Evolutionary conservation across 139 green algal genomes (phyloP).

Genomic region (Marvania coccoides): DNA sequence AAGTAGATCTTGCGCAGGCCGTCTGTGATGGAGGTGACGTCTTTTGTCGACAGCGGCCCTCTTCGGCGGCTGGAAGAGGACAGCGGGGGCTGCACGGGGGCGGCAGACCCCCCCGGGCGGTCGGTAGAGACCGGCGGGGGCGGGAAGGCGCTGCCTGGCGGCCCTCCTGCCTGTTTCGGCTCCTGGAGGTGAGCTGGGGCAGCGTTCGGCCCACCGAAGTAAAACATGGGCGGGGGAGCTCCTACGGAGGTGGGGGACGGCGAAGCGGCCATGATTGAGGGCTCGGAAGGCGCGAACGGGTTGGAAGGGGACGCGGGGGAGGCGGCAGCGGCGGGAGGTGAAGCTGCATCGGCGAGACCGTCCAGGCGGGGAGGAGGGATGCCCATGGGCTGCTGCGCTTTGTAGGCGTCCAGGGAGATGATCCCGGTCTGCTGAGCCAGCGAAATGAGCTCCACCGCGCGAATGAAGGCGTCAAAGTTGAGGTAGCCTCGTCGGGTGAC

Average conservation of each 20-base stretch:
- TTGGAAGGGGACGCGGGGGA: neutral
- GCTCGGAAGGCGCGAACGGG: neutral
- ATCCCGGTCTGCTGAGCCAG: constrained; percentile 28
- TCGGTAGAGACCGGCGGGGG: too few relatives aligned
- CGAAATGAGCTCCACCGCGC: constrained; percentile 39
- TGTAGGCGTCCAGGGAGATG: constrained; percentile 21
- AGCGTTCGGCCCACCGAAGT: neutral
- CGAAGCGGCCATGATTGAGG: neutral
- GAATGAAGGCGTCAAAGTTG: constrained; percentile 65
- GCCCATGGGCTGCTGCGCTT: neutral
- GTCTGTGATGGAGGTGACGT: constrained; percentile 80
- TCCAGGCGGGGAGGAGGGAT: constrained; percentile 9
- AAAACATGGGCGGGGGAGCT: neutral
- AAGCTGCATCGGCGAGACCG: constrained; percentile 4
- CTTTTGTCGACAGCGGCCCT: constrained; percentile 53
- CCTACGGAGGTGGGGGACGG: neutral
- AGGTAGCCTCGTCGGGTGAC: constrained; percentile 62
- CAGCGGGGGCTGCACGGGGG: neutral
- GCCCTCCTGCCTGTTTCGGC: too few relatives aligned
- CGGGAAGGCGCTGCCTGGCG: too few relatives aligned
- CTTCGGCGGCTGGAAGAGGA: too few relatives aligned
- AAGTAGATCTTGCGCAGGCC: constrained; percentile 92
- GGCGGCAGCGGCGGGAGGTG: neutral
- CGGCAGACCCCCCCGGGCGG: too few relatives aligned
- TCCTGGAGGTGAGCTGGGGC: neutral